Conservation (phyloP, 2,329 filamentous ascomycete genomes). For the Hirsutella minnesotensis region DNA sequence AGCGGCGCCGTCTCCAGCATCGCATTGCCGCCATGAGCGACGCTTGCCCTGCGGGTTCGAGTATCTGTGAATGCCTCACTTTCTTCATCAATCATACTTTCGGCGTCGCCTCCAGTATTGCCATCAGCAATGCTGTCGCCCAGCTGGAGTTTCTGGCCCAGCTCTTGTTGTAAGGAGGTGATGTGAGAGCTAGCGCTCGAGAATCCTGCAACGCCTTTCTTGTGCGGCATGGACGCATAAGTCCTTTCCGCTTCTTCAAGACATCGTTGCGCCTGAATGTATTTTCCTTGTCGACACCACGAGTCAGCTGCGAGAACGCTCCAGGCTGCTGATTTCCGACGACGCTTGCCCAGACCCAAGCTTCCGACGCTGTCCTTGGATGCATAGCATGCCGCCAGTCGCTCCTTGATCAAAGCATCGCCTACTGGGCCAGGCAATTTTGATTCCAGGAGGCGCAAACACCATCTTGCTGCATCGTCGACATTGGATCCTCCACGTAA, state of each 20-base stretch:
- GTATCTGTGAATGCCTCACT: conserved; percentile 43
- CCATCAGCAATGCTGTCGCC: conserved; percentile 22
- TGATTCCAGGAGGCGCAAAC: conserved; percentile 65
- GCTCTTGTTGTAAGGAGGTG: conserved; percentile 34
- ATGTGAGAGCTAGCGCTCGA: conserved; percentile 38
- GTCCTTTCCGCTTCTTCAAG: conserved; percentile 55
- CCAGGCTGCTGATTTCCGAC: conserved; percentile 84
- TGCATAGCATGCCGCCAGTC: conserved; percentile 73
- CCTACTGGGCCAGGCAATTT: conserved; percentile 64
- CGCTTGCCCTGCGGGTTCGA: conserved; percentile 42
- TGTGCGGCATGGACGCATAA: conserved; percentile 37
- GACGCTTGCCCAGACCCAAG: conserved; percentile 57
- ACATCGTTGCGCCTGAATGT: conserved; percentile 65
- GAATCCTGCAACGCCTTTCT: conserved; percentile 41
- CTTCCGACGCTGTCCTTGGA: conserved; percentile 57
- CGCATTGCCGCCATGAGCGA: conserved; percentile 31
- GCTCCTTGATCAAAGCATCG: conserved; percentile 74
- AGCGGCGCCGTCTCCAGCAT: conserved; percentile 40
- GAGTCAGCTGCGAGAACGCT: conserved; percentile 69
- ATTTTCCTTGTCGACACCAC: conserved; percentile 70
- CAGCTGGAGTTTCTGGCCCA: conserved; percentile 34
- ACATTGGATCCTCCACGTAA: conserved; percentile 67
- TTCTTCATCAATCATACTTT: conserved; percentile 35
- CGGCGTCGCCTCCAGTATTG: conserved; percentile 28
- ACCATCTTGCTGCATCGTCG: conserved; percentile 84